These are phyloP conservation scores for Penicillium mononematosum DNA, from an alignment of 495 filamentous ascomycete species.

Conservation along the genomic window DNA sequence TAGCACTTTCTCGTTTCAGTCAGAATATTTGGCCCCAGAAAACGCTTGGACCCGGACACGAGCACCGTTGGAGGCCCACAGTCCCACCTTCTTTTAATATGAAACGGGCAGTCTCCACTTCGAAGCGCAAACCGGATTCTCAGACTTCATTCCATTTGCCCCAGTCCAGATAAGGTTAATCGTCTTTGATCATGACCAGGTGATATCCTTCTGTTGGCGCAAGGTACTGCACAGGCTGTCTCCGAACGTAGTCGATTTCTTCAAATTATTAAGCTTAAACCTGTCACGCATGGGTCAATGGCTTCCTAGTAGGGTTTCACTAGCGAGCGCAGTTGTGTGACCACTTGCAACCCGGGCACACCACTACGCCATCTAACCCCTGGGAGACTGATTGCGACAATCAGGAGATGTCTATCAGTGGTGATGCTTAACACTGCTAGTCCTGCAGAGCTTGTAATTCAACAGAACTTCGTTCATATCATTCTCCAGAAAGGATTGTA, in stretches of 20 bases:
- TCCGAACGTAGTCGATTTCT: not conserved
- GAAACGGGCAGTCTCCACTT: constrained; percentile 25
- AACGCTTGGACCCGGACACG: constrained; percentile 8
- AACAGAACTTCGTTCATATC: not conserved
- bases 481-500: not conserved
- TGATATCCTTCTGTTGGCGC: not conserved
- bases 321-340: not conserved
- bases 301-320: not conserved
- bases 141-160: not conserved
- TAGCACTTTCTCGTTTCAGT: constrained; percentile 3
- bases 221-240: not conserved
- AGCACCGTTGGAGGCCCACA: constrained; percentile 10
- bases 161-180: constrained; percentile 17
- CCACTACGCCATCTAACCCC: not conserved
- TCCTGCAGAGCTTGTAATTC: not conserved
- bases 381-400: not conserved
- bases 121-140: constrained; percentile 4
- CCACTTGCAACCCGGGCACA: not conserved
- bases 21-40: not conserved
- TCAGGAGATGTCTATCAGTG: not conserved
- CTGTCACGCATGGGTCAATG: not conserved
- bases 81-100: constrained; percentile 14
- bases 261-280: constrained; percentile 18
- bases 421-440: not conserved
- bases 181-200: not conserved